Evolutionary conservation across 2,329 filamentous ascomycete genomes (phyloP).

Genomic region (Penicillium vulpinum): DNA sequence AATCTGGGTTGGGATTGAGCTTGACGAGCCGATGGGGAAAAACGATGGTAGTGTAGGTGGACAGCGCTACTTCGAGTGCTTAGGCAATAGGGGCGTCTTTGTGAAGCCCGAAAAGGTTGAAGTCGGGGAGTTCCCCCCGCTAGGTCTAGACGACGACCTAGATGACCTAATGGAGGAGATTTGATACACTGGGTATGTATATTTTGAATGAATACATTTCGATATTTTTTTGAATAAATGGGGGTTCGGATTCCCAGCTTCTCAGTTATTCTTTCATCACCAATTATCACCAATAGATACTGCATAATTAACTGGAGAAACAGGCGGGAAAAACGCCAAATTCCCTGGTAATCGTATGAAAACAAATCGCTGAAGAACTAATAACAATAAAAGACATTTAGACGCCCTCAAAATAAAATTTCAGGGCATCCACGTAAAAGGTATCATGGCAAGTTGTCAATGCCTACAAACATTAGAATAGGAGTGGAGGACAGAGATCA

Average conservation of each 20-base stretch:
- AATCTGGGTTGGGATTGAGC: slow-evolving; percentile 59
- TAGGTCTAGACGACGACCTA: slow-evolving; percentile 54
- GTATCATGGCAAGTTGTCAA: slow-evolving; percentile 22
- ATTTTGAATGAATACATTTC: slow-evolving; percentile 3
- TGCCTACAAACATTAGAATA: slow-evolving; percentile 7
- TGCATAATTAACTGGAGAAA: slow-evolving; percentile 3
- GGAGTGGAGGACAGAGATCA: background rate
- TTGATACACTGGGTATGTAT: slow-evolving; percentile 31
- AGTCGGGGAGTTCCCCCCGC: slow-evolving; percentile 58
- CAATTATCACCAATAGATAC: slow-evolving; percentile 11
- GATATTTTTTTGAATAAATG: slow-evolving; percentile 4
- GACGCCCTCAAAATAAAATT: background rate
- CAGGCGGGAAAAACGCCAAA: background rate
- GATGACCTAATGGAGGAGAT: slow-evolving; percentile 59
- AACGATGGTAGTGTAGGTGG: slow-evolving; percentile 59
- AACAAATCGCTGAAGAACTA: slow-evolving; percentile 20
- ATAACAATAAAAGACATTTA: slow-evolving; percentile 11
- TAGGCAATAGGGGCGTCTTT: slow-evolving; percentile 58
- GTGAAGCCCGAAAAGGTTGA: slow-evolving; percentile 63
- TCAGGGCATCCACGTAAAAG: slow-evolving; percentile 12
- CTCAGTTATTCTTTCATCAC: slow-evolving; percentile 1
- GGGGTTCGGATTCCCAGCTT: slow-evolving; percentile 3
- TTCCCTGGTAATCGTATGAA: slow-evolving; percentile 8
- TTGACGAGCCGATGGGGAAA: slow-evolving; percentile 66
- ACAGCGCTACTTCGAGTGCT: slow-evolving; percentile 57